phyloP scores from a whole-genome alignment of 805 yeast species.

The Barnettozyma salicaria region DNA sequence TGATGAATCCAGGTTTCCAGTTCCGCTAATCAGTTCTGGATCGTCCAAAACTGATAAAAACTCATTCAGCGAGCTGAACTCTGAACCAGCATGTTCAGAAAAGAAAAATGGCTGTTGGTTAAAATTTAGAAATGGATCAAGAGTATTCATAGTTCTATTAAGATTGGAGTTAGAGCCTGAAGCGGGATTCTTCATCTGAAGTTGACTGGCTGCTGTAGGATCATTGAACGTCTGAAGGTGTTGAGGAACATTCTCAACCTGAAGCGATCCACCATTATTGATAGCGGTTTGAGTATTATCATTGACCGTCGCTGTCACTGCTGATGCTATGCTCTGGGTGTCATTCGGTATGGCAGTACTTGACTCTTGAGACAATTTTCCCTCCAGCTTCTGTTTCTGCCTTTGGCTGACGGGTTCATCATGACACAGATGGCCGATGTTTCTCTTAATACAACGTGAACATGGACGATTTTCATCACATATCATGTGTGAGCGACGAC shows the following conservation, averaged over 20 bases:
- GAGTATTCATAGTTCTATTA: constrained; percentile 2
- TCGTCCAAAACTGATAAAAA: constrained; percentile 88
- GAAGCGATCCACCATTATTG: constrained; percentile 1
- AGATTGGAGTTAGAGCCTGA: constrained; percentile 1
- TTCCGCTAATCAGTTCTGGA: constrained; percentile 54
- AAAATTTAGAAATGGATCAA: constrained; percentile 18
- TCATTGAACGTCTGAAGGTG: constrained; percentile 15
- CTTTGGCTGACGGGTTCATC: constrained; percentile 26
- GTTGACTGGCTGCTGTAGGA: constrained; percentile 10
- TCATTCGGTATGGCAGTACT: background rate
- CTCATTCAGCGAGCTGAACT: constrained; percentile 83
- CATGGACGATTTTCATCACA: constrained; percentile 82
- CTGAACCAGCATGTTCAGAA: constrained; percentile 90
- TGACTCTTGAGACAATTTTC: constrained; percentile 1
- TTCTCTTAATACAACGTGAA: constrained; percentile 76
- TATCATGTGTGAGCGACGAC: constrained; percentile 90
- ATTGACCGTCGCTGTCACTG: background rate
- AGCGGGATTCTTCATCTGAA: constrained; percentile 1
- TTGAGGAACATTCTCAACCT: constrained; percentile 17
- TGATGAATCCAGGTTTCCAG: constrained; percentile 1
- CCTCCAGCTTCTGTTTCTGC: constrained; percentile 21
- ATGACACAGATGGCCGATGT: constrained; percentile 77
- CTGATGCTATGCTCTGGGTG: background rate
- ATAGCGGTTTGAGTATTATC: background rate
- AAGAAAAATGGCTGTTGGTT: constrained; percentile 71